A percentile compares a stretch with the other conserved stretches of the same genome.
These are phyloP conservation scores for Phytopythium kandeliae DNA, from an alignment of 352 stramenopile species.

Conservation along the genomic window DNA sequence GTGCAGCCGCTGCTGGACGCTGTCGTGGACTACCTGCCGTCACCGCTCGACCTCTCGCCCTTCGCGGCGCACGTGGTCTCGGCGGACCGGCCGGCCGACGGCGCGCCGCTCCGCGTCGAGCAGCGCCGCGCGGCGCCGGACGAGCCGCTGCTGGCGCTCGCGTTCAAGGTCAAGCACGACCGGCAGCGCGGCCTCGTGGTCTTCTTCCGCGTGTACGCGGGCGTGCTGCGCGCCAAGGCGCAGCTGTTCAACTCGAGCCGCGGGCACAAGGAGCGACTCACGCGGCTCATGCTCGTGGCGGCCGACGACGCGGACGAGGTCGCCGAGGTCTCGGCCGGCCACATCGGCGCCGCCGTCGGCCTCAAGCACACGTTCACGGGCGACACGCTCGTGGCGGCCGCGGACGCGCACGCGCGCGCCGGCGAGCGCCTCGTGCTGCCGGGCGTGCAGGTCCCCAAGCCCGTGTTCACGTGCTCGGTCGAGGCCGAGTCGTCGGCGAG, in stretches of 20 bases:
- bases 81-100: slow-evolving; percentile 22
- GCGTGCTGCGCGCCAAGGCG: slow-evolving; percentile 76
- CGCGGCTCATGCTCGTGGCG: slow-evolving; percentile 85
- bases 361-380: slow-evolving; percentile 91
- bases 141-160: slow-evolving; percentile 52
- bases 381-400: slow-evolving; percentile 89
- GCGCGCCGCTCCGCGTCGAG: slow-evolving; percentile 15
- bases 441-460: slow-evolving; percentile 65
- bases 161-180: slow-evolving; percentile 81
- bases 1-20: slow-evolving; percentile 98
- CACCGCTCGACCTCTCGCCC: slow-evolving; percentile 83
- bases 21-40: slow-evolving; percentile 97
- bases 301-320: slow-evolving; percentile 88
- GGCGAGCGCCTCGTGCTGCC: slow-evolving; percentile 36
- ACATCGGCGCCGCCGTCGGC: slow-evolving; percentile 90
- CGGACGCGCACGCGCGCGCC: slow-evolving; percentile 33
- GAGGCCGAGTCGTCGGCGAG: slow-evolving; percentile 84
- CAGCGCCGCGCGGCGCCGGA: slow-evolving; percentile 27
- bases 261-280: slow-evolving; percentile 52
- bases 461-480: slow-evolving; percentile 90
- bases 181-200: slow-evolving; percentile 72
- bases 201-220: slow-evolving; percentile 94
- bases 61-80: slow-evolving; percentile 50
- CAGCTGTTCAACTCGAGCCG: slow-evolving; percentile 74
- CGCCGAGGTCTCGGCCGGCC: slow-evolving; percentile 75